phyloP scores from a whole-genome alignment of 768 basidiomycete species.

The Agrocybe praecox region DNA sequence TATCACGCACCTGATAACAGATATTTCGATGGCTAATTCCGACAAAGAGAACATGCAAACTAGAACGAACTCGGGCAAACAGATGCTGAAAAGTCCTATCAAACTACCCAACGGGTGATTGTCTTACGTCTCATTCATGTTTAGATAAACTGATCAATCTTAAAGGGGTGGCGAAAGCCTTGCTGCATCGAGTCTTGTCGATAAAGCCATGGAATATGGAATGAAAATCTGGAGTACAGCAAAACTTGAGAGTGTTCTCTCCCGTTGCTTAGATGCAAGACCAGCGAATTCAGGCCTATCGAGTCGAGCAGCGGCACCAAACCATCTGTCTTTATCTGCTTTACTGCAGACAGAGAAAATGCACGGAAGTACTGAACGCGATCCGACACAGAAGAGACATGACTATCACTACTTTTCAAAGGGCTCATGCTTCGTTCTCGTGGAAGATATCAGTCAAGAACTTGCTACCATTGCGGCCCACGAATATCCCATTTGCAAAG shows the following conservation, averaged over 20 bases:
- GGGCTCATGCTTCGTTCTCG: conserved; percentile 75
- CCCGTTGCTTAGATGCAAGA: conserved; percentile 55
- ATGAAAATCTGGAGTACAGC: conserved; percentile 87
- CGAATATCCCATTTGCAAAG: conserved; percentile 69
- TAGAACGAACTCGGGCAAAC: conserved; percentile 20
- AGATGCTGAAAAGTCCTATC: conserved; percentile 62
- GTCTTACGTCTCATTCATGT: not conserved
- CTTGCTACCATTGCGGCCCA: conserved; percentile 83
- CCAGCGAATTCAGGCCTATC: conserved; percentile 22
- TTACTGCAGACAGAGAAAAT: conserved; percentile 81
- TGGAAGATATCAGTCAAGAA: conserved; percentile 88
- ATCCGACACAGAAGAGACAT: conserved; percentile 84
- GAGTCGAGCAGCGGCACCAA: conserved; percentile 28
- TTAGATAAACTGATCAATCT: conserved; percentile 8
- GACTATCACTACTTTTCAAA: conserved; percentile 88
- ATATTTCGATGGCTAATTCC: conserved; percentile 49
- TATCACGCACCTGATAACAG: conserved; percentile 88
- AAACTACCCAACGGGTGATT: conserved; percentile 59
- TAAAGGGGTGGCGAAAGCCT: conserved; percentile 28
- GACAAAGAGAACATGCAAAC: conserved; percentile 61
- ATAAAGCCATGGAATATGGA: conserved; percentile 67
- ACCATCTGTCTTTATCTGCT: conserved; percentile 56
- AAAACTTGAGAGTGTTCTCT: conserved; percentile 73
- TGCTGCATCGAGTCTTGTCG: conserved; percentile 49
- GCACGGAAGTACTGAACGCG: conserved; percentile 89